Conservation (phyloP, 1,284 basidiomycete species). For the Ustilago sp. region DNA sequence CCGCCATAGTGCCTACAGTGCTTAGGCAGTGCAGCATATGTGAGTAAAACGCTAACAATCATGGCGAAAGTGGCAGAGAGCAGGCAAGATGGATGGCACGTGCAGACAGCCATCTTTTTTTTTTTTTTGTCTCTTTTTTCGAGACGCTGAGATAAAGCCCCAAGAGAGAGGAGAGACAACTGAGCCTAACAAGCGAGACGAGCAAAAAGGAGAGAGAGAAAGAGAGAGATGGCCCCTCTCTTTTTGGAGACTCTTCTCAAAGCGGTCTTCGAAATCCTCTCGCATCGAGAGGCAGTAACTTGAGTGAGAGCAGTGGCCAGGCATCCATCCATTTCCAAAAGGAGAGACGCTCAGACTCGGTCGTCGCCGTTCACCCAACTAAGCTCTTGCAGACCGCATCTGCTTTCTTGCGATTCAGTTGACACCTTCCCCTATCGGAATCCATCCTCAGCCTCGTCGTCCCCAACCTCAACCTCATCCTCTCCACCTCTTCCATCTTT, state of each 20-base stretch:
- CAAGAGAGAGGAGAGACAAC: not conserved
- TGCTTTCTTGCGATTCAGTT: not conserved
- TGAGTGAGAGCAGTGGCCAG: not conserved
- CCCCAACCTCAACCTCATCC: conserved; percentile 4
- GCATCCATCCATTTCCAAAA: not conserved
- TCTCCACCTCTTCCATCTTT: not conserved
- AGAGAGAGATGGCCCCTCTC: not conserved
- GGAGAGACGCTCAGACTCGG: not conserved
- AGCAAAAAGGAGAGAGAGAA: not conserved
- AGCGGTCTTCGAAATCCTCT: conserved; percentile 7
- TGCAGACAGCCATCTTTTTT: not conserved
- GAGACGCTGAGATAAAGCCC: too few relatives aligned
- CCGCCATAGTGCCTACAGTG: conserved; percentile 30
- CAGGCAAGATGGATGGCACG: not conserved
- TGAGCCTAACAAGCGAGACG: not conserved
- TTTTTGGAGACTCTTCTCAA: too few relatives aligned
- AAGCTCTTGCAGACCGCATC: conserved; percentile 3
- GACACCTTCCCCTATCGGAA: conserved; percentile 22
- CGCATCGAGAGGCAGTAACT: conserved; percentile 5
- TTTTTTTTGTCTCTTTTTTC: too few relatives aligned
- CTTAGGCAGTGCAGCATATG: accelerated
- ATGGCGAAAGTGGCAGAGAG: not conserved
- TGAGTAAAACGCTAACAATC: not conserved
- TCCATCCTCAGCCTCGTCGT: conserved; percentile 13
- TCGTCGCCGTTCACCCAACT: conserved; percentile 5